These are phyloP conservation scores for Pleurotus djamor DNA, from an alignment of 768 basidiomycete genomes.

Conservation along the genomic window DNA sequence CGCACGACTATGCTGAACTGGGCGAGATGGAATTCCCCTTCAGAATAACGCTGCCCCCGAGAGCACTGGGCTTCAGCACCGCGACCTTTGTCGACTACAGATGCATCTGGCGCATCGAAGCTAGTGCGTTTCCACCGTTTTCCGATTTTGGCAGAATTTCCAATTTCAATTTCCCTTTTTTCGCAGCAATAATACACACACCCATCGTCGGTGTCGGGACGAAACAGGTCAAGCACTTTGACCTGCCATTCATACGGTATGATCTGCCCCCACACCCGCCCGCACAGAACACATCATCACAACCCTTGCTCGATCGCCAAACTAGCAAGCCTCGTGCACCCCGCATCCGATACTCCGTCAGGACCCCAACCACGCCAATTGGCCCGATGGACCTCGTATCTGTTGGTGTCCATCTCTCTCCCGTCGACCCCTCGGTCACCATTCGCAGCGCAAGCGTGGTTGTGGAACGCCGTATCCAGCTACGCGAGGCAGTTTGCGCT, in stretches of 20 bases:
- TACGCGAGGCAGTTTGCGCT: slow-evolving; percentile 37
- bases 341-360: slow-evolving; percentile 57
- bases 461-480: slow-evolving; percentile 70
- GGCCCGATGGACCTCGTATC: slow-evolving; percentile 75
- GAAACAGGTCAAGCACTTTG: slow-evolving; percentile 67
- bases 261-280: slow-evolving; percentile 49
- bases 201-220: slow-evolving; percentile 65
- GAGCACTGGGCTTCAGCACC: slow-evolving; percentile 64
- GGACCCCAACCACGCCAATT: slow-evolving; percentile 53
- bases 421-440: slow-evolving; percentile 51
- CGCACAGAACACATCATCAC: slow-evolving; percentile 29
- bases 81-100: slow-evolving; percentile 76
- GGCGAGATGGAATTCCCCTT: slow-evolving; percentile 71
- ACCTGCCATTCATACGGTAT: slow-evolving; percentile 70
- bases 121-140: slow-evolving; percentile 42
- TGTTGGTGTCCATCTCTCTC: slow-evolving; percentile 60
- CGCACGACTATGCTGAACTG: slow-evolving; percentile 56
- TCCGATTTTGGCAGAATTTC: slow-evolving; percentile 4
- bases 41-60: slow-evolving; percentile 63
- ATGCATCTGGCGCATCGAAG: slow-evolving; percentile 83
- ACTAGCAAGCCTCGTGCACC: slow-evolving; percentile 58
- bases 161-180: slow-evolving; percentile 12
- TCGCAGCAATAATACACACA: slow-evolving; percentile 63
- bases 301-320: slow-evolving; percentile 33
- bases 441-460: slow-evolving; percentile 64